Evolutionary conservation across 164 flowering plant species (phyloP).

Genomic region (Pachysandra terminalis): DNA sequence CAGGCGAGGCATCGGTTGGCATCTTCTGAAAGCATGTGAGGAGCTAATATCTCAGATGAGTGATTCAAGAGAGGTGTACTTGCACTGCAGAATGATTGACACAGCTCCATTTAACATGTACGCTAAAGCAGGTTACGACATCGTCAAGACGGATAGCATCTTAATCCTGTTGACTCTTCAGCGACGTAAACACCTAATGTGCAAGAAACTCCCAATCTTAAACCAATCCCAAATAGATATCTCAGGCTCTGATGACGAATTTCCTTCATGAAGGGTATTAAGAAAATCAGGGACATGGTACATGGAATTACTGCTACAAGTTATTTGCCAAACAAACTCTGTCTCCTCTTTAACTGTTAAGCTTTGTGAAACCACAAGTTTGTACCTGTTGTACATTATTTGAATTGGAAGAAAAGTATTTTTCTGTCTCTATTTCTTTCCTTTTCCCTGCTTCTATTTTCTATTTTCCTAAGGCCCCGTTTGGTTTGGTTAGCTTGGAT

Average conservation of each 20-base stretch:
- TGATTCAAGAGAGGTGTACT: constrained; percentile 56
- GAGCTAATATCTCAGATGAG: constrained; percentile 69
- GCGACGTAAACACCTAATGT: constrained; percentile 91
- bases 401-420: too few species aligned
- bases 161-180: constrained; percentile 65
- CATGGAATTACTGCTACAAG: neutral
- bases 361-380: neutral
- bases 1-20: constrained; percentile 96
- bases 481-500: too few species aligned
- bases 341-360: neutral
- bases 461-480: neutral
- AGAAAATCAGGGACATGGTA: constrained; percentile 11
- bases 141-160: constrained; percentile 68
- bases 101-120: constrained; percentile 81
- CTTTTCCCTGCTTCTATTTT: neutral
- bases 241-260: constrained; percentile 21
- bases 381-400: neutral
- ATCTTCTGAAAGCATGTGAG: constrained; percentile 87
- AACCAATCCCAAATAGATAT: constrained; percentile 24
- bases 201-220: constrained; percentile 53
- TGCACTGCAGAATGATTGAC: constrained; percentile 93
- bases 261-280: constrained; percentile 15
- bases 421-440: neutral
- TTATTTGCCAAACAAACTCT: neutral
- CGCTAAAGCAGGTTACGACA: constrained; percentile 69